Base-by-base conservation (phyloP, 2,329 filamentous ascomycete species). In the Fusarium pseudograminearum region DNA sequence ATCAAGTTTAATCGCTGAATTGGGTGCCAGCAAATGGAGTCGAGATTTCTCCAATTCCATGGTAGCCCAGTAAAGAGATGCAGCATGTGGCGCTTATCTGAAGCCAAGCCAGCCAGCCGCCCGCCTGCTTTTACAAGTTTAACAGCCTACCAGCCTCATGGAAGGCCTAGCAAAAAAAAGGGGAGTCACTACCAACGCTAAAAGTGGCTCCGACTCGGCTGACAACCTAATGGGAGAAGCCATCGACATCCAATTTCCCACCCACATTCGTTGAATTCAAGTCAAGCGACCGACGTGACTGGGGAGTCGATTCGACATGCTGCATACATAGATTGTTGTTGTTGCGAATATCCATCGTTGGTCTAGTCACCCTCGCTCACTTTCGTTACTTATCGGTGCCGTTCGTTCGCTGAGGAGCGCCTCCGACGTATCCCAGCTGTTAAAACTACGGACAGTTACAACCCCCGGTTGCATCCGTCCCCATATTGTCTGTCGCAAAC, bases 241-340 rank as follows among this genome's bases (percentile, higher is more conserved):
- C 73, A 74, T 75, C 69, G 61, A 75, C 70, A 69, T 66, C 67
- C 65, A 74, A 75, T 75, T 72, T 74, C 73, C 73, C 69, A 48
- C 57, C 61, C 55, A 65, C 68, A 69, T 70, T 70, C 50, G 58
- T 60, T 63, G 70, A 61, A 59, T 71, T 62, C 60, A 71, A 52
- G 48, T 36, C 48, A 30, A 52, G 24, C 34, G 48, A 41, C 34
- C 34, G 60, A 58, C 61, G 53, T 52, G 71, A 61, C 67, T 50
- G 58, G 66, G 51, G 48, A 41, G 48, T 52, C 24, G 14, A 58
- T 64, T 56, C 64, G 64, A 65, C 61, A 71, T 73, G 65, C 31
- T 40, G 56, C 44, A 66, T 61, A 48, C 53, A 56, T 52, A 52
- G 44, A 40, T 52, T 51, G 41, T 18, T 30, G 33, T 51, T 28